Evolutionary conservation across 1,284 basidiomycete species (phyloP).

Genomic region (Rhodofomes roseus): DNA sequence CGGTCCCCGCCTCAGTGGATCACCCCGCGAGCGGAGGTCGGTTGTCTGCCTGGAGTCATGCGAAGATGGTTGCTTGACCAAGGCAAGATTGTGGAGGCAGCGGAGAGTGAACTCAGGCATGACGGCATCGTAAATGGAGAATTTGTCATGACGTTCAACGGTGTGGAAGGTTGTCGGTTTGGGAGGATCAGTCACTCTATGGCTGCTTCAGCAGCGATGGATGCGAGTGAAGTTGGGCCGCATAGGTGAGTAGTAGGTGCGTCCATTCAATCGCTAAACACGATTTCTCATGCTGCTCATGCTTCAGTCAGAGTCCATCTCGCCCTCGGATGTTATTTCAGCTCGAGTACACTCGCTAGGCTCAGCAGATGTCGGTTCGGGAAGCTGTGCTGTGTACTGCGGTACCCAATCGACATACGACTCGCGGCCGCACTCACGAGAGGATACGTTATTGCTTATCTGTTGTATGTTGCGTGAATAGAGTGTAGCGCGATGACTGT

Average conservation of each 20-base stretch:
- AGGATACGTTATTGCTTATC: too few species aligned
- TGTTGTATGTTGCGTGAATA: not conserved
- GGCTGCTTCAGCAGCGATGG: not conserved
- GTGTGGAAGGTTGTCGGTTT: constrained; percentile 61
- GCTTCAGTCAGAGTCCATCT: not conserved
- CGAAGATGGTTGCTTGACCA: constrained; percentile 63
- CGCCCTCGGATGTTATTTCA: not conserved
- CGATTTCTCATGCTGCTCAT: not conserved
- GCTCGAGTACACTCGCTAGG: not conserved
- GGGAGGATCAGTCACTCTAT: constrained; percentile 24
- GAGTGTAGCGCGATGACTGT: too few species aligned
- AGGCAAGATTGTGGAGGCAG: constrained; percentile 46
- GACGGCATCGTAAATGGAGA: constrained; percentile 50
- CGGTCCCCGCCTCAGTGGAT: constrained; percentile 45
- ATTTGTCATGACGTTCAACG: constrained; percentile 66
- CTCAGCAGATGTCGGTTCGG: not conserved
- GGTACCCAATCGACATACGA: too few species aligned
- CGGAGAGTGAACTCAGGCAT: constrained; percentile 36
- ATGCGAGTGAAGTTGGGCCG: not conserved
- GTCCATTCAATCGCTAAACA: not conserved
- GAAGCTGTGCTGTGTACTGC: too few species aligned
- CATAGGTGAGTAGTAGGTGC: not conserved
- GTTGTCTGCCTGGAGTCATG: constrained; percentile 68
- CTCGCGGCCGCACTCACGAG: too few species aligned
- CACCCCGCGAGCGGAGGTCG: constrained; percentile 54